Conservation (phyloP, 192 early-diverging fungal genomes). For the Spizellomyces punctatus region DNA sequence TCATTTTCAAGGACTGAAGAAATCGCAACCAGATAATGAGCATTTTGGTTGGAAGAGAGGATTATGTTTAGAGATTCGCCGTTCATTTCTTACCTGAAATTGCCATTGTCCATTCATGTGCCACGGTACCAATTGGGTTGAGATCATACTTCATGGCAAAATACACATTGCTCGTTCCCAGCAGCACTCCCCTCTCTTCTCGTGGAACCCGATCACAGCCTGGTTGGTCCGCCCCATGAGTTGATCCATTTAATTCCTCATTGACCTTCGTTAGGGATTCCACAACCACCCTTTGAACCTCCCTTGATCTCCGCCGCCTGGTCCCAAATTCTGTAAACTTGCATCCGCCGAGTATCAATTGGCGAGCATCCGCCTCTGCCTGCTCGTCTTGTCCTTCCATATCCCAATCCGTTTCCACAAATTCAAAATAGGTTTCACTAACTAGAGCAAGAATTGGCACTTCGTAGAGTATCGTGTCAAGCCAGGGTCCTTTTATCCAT, state of each 20-base stretch:
- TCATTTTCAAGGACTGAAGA: slow-evolving; percentile 55
- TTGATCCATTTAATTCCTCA: no score
- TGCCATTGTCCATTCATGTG: no score
- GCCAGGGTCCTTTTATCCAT: slow-evolving; percentile 63
- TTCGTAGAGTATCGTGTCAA: slow-evolving; percentile 76
- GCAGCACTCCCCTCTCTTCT: no score
- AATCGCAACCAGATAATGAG: slow-evolving; percentile 6
- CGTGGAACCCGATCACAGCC: no score
- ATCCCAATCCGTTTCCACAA: slow-evolving; percentile 71
- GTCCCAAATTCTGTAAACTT: slow-evolving; percentile 82
- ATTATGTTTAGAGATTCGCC: no score
- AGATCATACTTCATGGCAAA: no score
- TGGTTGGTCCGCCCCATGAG: no score
- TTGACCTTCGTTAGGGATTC: no score
- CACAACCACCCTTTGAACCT: neutral
- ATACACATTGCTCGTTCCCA: no score
- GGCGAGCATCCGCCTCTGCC: slow-evolving; percentile 50
- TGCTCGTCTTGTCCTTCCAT: slow-evolving; percentile 61
- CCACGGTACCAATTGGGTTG: no score
- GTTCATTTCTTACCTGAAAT: no score
- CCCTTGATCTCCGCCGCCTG: slow-evolving; percentile 46
- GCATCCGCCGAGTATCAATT: slow-evolving; percentile 58
- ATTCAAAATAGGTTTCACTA: slow-evolving; percentile 69
- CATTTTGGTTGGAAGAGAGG: no score
- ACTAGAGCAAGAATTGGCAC: slow-evolving; percentile 70